Percentiles rank a stretch among this genome's conserved stretches.
phyloP scores from a whole-genome alignment of 1,139 yeast genomes.

The Hansenula sp. region DNA sequence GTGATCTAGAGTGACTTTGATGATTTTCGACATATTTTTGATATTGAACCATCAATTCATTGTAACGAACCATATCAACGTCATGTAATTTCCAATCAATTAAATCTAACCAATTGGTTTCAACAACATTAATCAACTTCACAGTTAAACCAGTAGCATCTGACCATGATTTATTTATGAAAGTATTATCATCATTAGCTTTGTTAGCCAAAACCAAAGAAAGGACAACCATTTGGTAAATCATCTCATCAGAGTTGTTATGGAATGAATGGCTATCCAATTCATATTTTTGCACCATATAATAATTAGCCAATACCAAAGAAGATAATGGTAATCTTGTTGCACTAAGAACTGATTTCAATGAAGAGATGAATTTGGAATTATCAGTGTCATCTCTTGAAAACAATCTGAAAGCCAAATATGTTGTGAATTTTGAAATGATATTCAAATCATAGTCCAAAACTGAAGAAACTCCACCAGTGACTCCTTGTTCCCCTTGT shows the following conservation, averaged over 20 bases:
- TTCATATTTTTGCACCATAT: constrained; percentile 48
- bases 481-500: constrained; percentile 25
- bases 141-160: constrained; percentile 85
- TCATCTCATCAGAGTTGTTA: constrained; percentile 33
- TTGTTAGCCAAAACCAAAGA: constrained; percentile 85
- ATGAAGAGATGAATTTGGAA: constrained; percentile 52
- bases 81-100: constrained; percentile 31
- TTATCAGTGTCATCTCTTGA: constrained; percentile 48
- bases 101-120: constrained; percentile 62
- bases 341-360: constrained; percentile 74
- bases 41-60: constrained; percentile 18
- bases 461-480: constrained; percentile 75
- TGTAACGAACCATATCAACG: constrained; percentile 18
- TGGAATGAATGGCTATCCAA: constrained; percentile 24
- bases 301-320: constrained; percentile 72
- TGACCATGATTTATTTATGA: constrained; percentile 92
- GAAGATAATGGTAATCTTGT: constrained; percentile 86
- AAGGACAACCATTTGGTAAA: constrained; percentile 62
- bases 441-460: constrained; percentile 72
- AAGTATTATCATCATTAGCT: constrained; percentile 94
- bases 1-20: constrained; percentile 6
- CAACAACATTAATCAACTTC: constrained; percentile 55
- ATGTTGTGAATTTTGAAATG: constrained; percentile 74
- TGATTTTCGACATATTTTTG: constrained; percentile 15
- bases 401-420: constrained; percentile 45